Evolutionary conservation across 2,329 filamentous ascomycete species (phyloP), one percentile per base, ranked within the genome.

Genomic region (Phyllosticta ampelicida): DNA sequence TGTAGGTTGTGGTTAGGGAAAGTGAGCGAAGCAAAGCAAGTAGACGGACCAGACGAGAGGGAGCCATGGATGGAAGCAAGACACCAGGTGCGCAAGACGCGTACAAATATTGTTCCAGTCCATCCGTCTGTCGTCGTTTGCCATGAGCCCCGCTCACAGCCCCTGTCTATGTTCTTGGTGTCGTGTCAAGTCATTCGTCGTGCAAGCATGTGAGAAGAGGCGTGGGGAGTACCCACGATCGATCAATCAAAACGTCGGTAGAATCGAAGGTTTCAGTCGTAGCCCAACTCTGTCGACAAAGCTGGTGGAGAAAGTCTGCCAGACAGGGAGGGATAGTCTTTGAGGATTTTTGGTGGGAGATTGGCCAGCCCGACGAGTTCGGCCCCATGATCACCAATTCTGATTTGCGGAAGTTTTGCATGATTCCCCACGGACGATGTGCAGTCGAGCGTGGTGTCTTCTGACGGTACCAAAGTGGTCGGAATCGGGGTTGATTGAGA

Each of bases 131-230:
- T n/a, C 36, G 13, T 8, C 36, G 13, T 8, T n/a, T 44, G 36
- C 36, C 16, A 18, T 44, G 52, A 13, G 55, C 55, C 53, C 49
- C 51, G 48, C 36, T 36, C 48, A n/a, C 50, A 29, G 21, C 44
- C 30, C 53, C 26, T 53, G 30, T 58, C 49, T 58, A 58, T 58
- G 36, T 29, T 53, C 48, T 29, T 58, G 55, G 51, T 58, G 51
- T 58, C 55, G 55, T 58, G 51, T 53, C 55, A 58, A 53, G 30
- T 58, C 55, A 58, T 58, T 53, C 55, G 50, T 53, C 55, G 51
- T 58, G 36, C 36, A 44, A 44, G 36, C 36, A 44, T 44, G 36
- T 16, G 36, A 44, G 36, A 44, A 16, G n/a, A 44, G 36, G 36
- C 13, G 36, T 44, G 16, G 8, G n/a, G 36, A 44, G 36, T n/a